These are phyloP conservation scores for Melastoma candidum DNA, from an alignment of 441 rosid species.

Conservation along the genomic window DNA sequence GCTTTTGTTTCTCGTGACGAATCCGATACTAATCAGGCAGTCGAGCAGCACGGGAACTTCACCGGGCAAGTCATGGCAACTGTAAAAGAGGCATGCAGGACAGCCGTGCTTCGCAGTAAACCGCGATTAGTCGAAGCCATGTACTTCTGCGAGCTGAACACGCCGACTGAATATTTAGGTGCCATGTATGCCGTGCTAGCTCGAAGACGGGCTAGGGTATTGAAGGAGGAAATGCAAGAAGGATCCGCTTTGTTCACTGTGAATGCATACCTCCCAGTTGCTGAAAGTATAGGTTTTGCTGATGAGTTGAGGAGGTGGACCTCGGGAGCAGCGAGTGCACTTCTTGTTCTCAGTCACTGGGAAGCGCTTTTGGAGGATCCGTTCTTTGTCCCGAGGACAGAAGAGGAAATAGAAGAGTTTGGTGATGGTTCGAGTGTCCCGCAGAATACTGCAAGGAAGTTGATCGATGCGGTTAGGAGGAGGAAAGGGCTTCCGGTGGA, in stretches of 20 bases:
- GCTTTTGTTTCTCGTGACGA: constrained; percentile 43
- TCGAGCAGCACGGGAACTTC: constrained; percentile 57
- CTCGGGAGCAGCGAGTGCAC: constrained; percentile 82
- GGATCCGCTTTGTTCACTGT: constrained; percentile 75
- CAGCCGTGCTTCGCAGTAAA: constrained; percentile 58
- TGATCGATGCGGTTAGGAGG: constrained; percentile 69
- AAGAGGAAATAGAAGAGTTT: constrained; percentile 86
- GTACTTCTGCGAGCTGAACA: constrained; percentile 87
- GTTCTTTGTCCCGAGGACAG: constrained; percentile 83
- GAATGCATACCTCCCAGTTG: constrained; percentile 73
- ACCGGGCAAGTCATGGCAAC: constrained; percentile 86
- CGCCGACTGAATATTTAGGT: constrained; percentile 66
- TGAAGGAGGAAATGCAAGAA: constrained; percentile 96
- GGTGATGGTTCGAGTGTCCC: constrained; percentile 91
- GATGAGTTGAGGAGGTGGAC: constrained; percentile 82
- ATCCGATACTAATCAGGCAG: constrained; percentile 30
- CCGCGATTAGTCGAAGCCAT: constrained; percentile 91
- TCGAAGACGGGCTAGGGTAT: constrained; percentile 63
- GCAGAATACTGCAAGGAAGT: constrained; percentile 81
- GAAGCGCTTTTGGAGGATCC: constrained; percentile 87
- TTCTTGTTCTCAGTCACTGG: constrained; percentile 93
- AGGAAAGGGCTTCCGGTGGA: constrained; percentile 86
- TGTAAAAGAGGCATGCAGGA: constrained; percentile 83
- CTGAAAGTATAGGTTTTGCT: constrained; percentile 87
- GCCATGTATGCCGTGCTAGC: constrained; percentile 75